Conservation (phyloP, 1,284 basidiomycete genomes). For the Malassezia psittaci region DNA sequence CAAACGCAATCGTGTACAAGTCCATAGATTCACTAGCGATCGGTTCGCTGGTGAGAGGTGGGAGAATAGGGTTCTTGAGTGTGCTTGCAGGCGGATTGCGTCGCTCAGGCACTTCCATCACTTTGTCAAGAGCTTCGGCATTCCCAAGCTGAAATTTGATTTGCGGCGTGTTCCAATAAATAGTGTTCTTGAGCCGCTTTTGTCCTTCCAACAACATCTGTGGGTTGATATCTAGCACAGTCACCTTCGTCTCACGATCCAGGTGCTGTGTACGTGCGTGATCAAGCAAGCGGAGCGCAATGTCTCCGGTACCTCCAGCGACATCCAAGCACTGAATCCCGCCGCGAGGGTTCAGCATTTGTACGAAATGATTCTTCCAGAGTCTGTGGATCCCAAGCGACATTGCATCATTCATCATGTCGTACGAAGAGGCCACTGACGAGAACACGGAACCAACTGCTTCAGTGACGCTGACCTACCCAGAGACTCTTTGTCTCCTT, state of each 20-base stretch:
- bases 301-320: conserved; percentile 91
- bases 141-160: conserved; percentile 86
- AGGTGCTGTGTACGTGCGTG: conserved; percentile 71
- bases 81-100: conserved; percentile 23
- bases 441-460: conserved; percentile 82
- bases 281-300: conserved; percentile 86
- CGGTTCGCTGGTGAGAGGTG: conserved; percentile 35
- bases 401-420: conserved; percentile 97
- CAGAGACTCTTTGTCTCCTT: conserved; percentile 59
- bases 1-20: conserved; percentile 96
- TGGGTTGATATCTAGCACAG: conserved; percentile 86
- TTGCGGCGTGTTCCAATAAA: conserved; percentile 65
- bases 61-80: conserved; percentile 27
- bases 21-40: conserved; percentile 62
- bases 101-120: conserved; percentile 24
- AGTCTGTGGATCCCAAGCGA: conserved; percentile 89
- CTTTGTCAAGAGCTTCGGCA: conserved; percentile 61
- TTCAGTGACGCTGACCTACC: conserved; percentile 42
- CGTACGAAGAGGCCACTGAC: conserved; percentile 89
- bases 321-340: conserved; percentile 71
- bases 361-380: conserved; percentile 91
- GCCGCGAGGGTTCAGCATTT: conserved; percentile 62
- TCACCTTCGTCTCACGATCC: conserved; percentile 61
- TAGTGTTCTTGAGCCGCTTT: conserved; percentile 55
- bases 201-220: conserved; percentile 91